Conservation (phyloP, 1,284 basidiomycete species). For the Sporisorium sorghi region DNA sequence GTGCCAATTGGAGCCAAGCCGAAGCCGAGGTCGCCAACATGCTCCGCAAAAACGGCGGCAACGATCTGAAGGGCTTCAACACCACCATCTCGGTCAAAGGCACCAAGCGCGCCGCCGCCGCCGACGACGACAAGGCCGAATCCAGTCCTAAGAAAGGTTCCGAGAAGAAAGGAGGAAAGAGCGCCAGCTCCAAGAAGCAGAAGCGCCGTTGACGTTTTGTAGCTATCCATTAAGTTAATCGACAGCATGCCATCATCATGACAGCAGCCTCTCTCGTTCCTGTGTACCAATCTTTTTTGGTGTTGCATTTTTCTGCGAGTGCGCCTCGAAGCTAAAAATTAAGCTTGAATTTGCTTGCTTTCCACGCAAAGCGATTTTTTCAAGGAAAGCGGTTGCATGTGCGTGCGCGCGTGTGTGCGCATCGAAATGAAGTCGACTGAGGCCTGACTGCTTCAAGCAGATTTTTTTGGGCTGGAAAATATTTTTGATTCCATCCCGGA, state of each 20-base stretch:
- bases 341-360: too few relatives aligned
- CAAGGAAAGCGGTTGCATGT: too few relatives aligned
- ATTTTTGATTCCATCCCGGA: conserved; percentile 7
- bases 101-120: conserved; percentile 36
- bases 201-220: conserved; percentile 19
- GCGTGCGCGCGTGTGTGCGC: background rate
- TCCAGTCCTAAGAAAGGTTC: conserved; percentile 28
- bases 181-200: conserved; percentile 31
- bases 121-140: conserved; percentile 26
- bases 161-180: conserved; percentile 30
- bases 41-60: conserved; percentile 45
- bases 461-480: background rate
- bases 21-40: conserved; percentile 59
- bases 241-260: background rate
- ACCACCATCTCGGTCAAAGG: conserved; percentile 53
- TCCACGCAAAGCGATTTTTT: too few relatives aligned
- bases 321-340: background rate
- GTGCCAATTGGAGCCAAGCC: conserved; percentile 59
- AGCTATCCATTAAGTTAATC: background rate
- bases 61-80: conserved; percentile 47
- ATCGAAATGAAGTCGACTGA: background rate
- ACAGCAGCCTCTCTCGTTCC: background rate
- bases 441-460: too few relatives aligned
- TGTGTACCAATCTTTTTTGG: background rate
- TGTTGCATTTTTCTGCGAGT: background rate